Evolutionary conservation across 2,329 filamentous ascomycete species (phyloP).

Genomic region (Phaeosphaeria sp.): DNA sequence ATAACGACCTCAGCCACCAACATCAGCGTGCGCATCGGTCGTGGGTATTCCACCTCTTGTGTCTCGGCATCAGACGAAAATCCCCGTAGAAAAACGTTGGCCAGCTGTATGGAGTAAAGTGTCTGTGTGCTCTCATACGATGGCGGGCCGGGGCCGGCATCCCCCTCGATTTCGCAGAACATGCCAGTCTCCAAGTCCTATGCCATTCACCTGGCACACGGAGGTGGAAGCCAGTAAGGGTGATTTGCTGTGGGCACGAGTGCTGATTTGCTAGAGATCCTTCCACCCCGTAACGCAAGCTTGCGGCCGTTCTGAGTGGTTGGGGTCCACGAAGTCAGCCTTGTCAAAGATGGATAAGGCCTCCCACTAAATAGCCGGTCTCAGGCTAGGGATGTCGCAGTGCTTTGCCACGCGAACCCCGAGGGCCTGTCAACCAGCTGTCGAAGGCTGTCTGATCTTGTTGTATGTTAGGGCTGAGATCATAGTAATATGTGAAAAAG

Average conservation of each 20-base stretch:
- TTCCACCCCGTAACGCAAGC: constrained; percentile 4
- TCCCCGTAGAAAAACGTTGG: constrained; percentile 1
- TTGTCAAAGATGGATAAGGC: constrained; percentile 39
- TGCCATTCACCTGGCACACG: constrained; percentile 4
- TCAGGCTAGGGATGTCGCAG: constrained; percentile 30
- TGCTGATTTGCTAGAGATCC: constrained; percentile 10
- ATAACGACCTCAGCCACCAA: constrained; percentile 5
- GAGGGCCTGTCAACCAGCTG: constrained; percentile 1
- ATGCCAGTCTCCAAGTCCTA: constrained; percentile 8
- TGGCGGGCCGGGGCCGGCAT: constrained; percentile 10
- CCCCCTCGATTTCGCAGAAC: constrained; percentile 15
- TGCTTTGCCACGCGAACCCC: constrained; percentile 24
- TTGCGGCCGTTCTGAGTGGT: constrained; percentile 10
- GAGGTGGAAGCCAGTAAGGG: constrained; percentile 10
- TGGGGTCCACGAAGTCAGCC: constrained; percentile 39
- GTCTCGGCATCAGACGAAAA: neutral
- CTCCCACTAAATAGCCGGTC: constrained; percentile 41
- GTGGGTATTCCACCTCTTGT: neutral
- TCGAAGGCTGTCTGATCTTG: neutral
- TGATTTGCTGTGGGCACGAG: constrained; percentile 3
- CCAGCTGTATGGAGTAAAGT: constrained; percentile 3
- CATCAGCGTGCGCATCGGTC: neutral
- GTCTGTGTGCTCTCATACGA: constrained; percentile 7
- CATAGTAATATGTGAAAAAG: neutral
- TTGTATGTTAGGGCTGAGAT: neutral